Base-by-base conservation (phyloP, 345 rosid species). In the Corchorus olitorius region DNA sequence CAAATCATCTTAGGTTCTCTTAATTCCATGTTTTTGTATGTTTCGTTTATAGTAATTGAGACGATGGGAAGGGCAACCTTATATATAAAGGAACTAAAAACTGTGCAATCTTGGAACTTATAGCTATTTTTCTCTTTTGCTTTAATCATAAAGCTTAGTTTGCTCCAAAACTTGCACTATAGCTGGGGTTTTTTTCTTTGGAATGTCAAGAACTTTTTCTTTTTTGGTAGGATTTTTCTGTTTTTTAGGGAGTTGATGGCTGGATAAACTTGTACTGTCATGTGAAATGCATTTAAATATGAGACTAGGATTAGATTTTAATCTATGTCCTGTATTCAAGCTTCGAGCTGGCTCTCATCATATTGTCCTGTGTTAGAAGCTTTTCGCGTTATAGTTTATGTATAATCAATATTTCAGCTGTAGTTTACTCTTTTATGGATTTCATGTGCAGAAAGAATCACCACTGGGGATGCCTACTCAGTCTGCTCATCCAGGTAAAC, bases 401-500 rank as follows among this genome's bases (percentile, higher is more conserved):
- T 59, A 15, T 43, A 14, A 66, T 27, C 48, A 27, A 61, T 17
- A 12, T 17, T 55, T 66, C 20, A 9, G 27, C 27, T 27, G 27
- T 27, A 27, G 1, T 27, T 39, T n/a, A 39, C 19, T 27, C 27
- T 12, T 67, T 74, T 6, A 46, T 45, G 15, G 19, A 33, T 41
- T 73, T 61, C 53, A n/a, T 63, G 7, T 85, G 87, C 88, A 92
- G 98, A 91, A 93, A 81, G 97, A 93, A 72, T 86, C 97, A 22
- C 98, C 97, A 0, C 20, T 85, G 3, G 95, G 97, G 35, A 48
- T 81, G 35, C 84, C 97, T 39, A 93, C 98, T 34, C 82, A 92
- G 72, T 93, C 97, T 74, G 97, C 98, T 54, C 98, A 93, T 84
- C 98, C 98, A 80, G 98, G 98, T 93, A 81, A 69, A 68, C 64